A percentile compares a stretch with the other conserved stretches of the same genome.
phyloP scores from a whole-genome alignment of 2,329 filamentous ascomycete genomes.

The Aspergillus sp. region DNA sequence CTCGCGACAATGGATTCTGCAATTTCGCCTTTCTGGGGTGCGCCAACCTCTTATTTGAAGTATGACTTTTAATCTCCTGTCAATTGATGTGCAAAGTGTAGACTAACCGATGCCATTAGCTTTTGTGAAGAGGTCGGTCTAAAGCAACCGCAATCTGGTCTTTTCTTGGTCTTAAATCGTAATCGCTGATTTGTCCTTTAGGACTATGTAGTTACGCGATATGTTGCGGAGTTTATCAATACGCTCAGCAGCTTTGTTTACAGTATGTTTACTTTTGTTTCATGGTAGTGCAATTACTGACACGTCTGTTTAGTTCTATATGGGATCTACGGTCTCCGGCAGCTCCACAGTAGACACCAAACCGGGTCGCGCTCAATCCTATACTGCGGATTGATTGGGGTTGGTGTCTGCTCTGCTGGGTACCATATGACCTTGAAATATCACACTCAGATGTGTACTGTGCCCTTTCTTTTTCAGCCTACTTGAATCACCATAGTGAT shows the following conservation, averaged over 20 bases:
- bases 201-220: slow-evolving; percentile 47
- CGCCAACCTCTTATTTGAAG: slow-evolving; percentile 34
- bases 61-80: slow-evolving; percentile 12
- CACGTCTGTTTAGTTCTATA: slow-evolving; percentile 34
- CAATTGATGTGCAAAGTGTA: background rate
- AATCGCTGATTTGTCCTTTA: slow-evolving; percentile 10
- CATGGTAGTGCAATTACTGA: no score
- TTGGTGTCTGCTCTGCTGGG: slow-evolving; percentile 31
- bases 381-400: slow-evolving; percentile 43
- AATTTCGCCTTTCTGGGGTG: slow-evolving; percentile 28
- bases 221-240: slow-evolving; percentile 51
- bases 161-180: background rate
- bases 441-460: slow-evolving; percentile 36
- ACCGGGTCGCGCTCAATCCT: slow-evolving; percentile 35
- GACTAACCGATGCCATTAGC: slow-evolving; percentile 16
- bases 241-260: slow-evolving; percentile 47
- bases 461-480: no score
- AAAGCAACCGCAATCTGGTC: background rate
- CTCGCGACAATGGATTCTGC: background rate
- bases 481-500: background rate
- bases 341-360: slow-evolving; percentile 23
- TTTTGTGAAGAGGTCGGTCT: slow-evolving; percentile 33
- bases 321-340: slow-evolving; percentile 42
- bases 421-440: slow-evolving; percentile 39
- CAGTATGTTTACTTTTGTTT: slow-evolving; percentile 18